Evolutionary conservation across 768 basidiomycete genomes (phyloP).

Genomic region (Tylopilus plumbeoviolaceoides): DNA sequence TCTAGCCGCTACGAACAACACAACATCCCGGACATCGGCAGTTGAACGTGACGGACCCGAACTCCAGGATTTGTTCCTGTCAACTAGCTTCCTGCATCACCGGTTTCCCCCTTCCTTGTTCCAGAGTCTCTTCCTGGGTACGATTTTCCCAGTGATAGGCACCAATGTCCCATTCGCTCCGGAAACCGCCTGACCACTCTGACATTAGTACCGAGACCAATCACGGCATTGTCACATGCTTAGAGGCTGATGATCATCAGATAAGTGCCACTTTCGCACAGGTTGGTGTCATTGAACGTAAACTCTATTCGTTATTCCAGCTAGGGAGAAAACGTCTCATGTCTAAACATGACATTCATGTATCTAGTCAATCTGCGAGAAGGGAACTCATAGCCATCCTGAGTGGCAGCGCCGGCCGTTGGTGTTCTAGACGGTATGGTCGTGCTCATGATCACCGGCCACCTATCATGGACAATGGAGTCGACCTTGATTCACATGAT

Average conservation of each 20-base stretch:
- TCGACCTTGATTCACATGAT: background rate
- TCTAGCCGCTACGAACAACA: too few relatives aligned
- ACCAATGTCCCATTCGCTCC: background rate
- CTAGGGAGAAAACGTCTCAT: background rate
- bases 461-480: background rate
- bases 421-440: background rate
- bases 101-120: background rate
- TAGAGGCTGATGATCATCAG: background rate
- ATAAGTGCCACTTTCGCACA: background rate
- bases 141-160: background rate
- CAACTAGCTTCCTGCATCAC: too few relatives aligned
- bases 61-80: too few relatives aligned
- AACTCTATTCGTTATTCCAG: background rate
- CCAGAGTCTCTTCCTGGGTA: background rate
- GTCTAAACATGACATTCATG: background rate
- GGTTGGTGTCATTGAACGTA: background rate
- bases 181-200: too few relatives aligned
- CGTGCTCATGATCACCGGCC: background rate
- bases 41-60: too few relatives aligned
- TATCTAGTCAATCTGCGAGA: background rate
- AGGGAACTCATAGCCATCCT: background rate
- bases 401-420: background rate
- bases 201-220: background rate
- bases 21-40: background rate
- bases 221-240: background rate